Conservation (phyloP, 1,284 basidiomycete genomes). For the Microbotryomycetes sp. region DNA sequence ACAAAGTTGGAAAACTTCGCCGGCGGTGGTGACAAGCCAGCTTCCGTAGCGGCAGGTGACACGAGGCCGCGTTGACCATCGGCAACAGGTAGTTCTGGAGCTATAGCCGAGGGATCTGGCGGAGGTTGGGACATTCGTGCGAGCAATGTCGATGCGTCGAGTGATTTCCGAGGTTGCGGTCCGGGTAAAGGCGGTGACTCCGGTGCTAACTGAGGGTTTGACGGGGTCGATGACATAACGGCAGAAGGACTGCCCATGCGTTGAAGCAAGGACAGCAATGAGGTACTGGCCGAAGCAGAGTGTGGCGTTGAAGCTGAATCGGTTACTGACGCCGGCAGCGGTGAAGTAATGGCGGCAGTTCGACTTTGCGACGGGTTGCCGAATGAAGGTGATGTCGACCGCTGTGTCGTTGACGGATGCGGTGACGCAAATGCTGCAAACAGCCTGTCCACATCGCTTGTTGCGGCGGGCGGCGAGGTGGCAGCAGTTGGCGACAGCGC, state of each 20-base stretch:
- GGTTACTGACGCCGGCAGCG: too few species aligned
- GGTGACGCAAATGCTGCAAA: not conserved
- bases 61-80: not conserved
- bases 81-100: not conserved
- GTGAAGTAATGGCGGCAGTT: too few species aligned
- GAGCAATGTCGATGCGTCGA: too few species aligned
- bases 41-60: not conserved
- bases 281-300: too few species aligned
- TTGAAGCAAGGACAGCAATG: not conserved
- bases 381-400: too few species aligned
- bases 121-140: too few species aligned
- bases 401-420: not conserved
- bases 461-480: not conserved
- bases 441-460: not conserved
- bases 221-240: not conserved
- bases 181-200: not conserved
- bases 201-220: not conserved
- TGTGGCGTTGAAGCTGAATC: too few species aligned
- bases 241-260: not conserved
- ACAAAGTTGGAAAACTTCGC: slow-evolving; percentile 7
- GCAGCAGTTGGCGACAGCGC: not conserved
- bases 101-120: too few species aligned
- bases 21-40: not conserved
- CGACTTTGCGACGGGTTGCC: too few species aligned
- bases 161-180: too few species aligned